Base-by-base conservation (phyloP, 2,329 filamentous ascomycete genomes). In the Clonostachys solani region DNA sequence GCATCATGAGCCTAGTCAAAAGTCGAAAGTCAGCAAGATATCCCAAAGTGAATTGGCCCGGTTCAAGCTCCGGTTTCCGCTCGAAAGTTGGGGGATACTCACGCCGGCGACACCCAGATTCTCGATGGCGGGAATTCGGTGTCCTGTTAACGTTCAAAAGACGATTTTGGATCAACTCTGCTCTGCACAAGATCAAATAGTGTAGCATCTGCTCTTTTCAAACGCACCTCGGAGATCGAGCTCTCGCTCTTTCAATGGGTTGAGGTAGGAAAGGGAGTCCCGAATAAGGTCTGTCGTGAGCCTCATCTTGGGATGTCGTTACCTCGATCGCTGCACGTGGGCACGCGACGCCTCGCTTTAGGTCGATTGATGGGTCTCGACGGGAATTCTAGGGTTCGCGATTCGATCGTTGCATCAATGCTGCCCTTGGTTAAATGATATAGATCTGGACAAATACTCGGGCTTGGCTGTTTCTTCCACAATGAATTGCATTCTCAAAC, bases 131-230 rank as follows among this genome's bases (percentile, higher is more conserved):
- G 92, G 90, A 68, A 99, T 97, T 75, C 95, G 92, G 75, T 97
- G 92, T 75, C 94, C 94, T 99, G 83, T 77, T 83, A 69, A 63
- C 61, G 59, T 17, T 43, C 37, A 43, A 15, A 43, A 18, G 33
- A 35, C 73, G 74, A 72, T 66, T 78, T 78, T 81, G 73, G 87
- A 92, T 95, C 86, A 94, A 92, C 81, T 82, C 79, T 89, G 87
- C 81, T 84, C 66, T 65, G 49, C 45, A 69, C 74, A 83, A 49
- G 58, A 65, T 64, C 61, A 64, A 64, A 59, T 50, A 82, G 83
- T 91, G 89, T 89, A 96, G 90, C 83, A 95, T 94, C 91, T 92
- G 89, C 79, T 84, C 90, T 90, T 95, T 90, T 87, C 87, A 72
- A 72, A 80, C 91, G 84, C 88, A 97, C 94, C 94, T 96, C 94